A percentile compares a stretch with the other conserved stretches of the same genome.
Evolutionary conservation across 2,329 filamentous ascomycete species (phyloP).

Genomic region (Xylariaceae sp.): DNA sequence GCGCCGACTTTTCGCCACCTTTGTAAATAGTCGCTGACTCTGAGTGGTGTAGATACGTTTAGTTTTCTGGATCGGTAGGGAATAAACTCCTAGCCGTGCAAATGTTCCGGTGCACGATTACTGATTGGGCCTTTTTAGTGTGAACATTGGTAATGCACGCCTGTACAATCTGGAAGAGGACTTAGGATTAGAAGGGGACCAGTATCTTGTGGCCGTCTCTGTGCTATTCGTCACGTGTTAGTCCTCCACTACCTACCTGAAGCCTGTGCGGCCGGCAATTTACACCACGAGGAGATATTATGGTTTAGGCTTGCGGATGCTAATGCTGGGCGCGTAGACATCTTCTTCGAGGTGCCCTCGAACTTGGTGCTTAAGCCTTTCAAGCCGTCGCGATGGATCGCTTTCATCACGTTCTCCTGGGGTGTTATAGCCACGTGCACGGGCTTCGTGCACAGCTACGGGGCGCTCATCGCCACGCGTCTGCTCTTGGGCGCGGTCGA

Average conservation of each 20-base stretch:
- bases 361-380: slow-evolving; percentile 67
- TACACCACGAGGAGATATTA: too few species aligned
- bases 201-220: slow-evolving; percentile 71
- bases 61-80: slow-evolving; percentile 72
- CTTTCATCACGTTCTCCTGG: slow-evolving; percentile 67
- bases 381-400: slow-evolving; percentile 64
- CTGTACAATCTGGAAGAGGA: slow-evolving; percentile 67
- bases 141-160: slow-evolving; percentile 74
- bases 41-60: slow-evolving; percentile 56
- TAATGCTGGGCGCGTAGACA: slow-evolving; percentile 32
- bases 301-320: neutral
- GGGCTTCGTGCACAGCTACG: slow-evolving; percentile 68
- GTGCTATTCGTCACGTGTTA: slow-evolving; percentile 67
- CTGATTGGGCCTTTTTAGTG: slow-evolving; percentile 42
- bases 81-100: slow-evolving; percentile 13
- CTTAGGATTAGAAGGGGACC: slow-evolving; percentile 60
- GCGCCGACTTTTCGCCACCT: neutral
- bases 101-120: neutral
- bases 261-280: neutral
- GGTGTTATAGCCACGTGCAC: slow-evolving; percentile 71
- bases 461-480: slow-evolving; percentile 67
- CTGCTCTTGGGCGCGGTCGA: slow-evolving; percentile 66
- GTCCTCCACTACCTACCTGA: slow-evolving; percentile 37
- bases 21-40: slow-evolving; percentile 10
- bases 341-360: slow-evolving; percentile 64